Evolutionary conservation across 805 yeast species (phyloP), one percentile per base, ranked within the genome.

Genomic region (Candida quercuum): DNA sequence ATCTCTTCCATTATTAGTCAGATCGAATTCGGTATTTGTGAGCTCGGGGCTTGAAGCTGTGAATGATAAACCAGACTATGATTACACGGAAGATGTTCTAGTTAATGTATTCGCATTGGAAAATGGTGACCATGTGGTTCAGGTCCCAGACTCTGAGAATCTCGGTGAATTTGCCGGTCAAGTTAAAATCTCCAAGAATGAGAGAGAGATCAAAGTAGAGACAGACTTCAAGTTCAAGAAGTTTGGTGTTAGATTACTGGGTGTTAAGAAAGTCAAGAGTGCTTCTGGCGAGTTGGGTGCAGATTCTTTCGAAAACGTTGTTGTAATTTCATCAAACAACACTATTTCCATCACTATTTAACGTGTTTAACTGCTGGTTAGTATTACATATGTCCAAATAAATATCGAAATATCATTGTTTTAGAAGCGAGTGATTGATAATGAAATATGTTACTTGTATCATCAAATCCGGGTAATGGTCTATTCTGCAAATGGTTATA

Each of bases 51-150:
- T 38, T 9, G 43, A 47, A 21, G 43, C 48, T 12, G 33, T 36
- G 18, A 40, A 43, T 18, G 46, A 40, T n/a, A 39, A 38, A 24
- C 48, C 50, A 11, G 49, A 48, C 22, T 48, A 46, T 25, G 49
- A 48, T 28, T 46, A 43, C 36, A 36, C 46, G 11, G 43, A 46
- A 3, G 45, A 48, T 25, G 48, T 46, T 15, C 22, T 48, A 39
- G 46, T 48, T 20, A 48, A 48, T 37, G 9, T 48, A 21, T 48
- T 28, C 24, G 45, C 37, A 1, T 19, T 48, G 32, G 41, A 41
- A 24, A 43, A 48, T 6, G 50, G 50, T 20, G 46, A 42, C 26
- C 41, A 44, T 20, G 23, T 17, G 9, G 47, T 48, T 10, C 32
- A 44, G 30, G 46, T 48, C 16, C 52, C 52, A 17, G 46, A 44